Base-by-base conservation (phyloP, 1,139 yeast genomes). In the Candida sanyaensis region DNA sequence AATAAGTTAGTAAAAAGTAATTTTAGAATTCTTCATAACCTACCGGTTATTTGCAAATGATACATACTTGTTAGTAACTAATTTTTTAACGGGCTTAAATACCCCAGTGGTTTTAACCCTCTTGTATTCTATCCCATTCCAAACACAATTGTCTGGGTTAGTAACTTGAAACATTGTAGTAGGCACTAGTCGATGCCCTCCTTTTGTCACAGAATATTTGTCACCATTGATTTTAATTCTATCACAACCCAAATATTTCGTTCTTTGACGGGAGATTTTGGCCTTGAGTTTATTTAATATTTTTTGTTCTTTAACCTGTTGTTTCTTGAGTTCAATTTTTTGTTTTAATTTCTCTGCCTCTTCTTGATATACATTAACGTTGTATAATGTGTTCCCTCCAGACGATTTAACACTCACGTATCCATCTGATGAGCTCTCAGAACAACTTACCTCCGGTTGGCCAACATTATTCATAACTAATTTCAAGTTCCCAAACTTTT, bases 341-440 rank as follows among this genome's bases (percentile, higher is more conserved):
- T 47, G 37, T 23, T 37, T 41, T 10, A 48, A 31, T 40, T 52
- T 55, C 34, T 59, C 56, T 13, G 59, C 57, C n/a, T 75, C 73
- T 37, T 66, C 58, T 34, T 71, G 67, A 47, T 66, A 72, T 1
- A 71, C 52, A 11, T 58, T 61, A 12, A 66, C 59, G 46, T 66
- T 75, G 3, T 75, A 72, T 21, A 77, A 56, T 5, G 71, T 60
- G 64, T 69, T 62, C 4, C 77, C 75, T 23, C 69, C 66, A 34
- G 62, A 61, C 2, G 74, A 64, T 13, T 61, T 59, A 13, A 49
- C 34, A 27, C 41, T 43, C 6, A 54, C 50, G 44, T 48, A 55
- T 41, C 52, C 48, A 10, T 47, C 46, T 2, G 43, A 11, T 21
- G 43, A 9, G 26, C 44, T 13, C 28, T 29, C 29, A 3, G 47